Evolutionary conservation across 2,329 filamentous ascomycete species (phyloP).

Genomic region (Paracorniculantispora psalliotae): DNA sequence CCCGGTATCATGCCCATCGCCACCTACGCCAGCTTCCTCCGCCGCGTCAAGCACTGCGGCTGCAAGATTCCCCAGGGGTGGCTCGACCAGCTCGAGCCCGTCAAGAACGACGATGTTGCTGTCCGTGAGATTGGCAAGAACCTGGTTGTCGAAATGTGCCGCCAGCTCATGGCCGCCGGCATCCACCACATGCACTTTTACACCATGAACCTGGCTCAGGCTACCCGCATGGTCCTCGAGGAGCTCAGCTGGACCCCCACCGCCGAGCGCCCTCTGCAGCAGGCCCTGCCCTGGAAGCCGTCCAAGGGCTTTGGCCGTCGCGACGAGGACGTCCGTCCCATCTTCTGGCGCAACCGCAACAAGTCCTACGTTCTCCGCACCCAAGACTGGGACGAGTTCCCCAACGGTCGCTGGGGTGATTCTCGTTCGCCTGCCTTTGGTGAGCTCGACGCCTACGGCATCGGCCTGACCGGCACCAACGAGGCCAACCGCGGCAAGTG

Average conservation of each 20-base stretch:
- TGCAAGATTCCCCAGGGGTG: slow-evolving; percentile 77
- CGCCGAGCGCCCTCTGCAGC: slow-evolving; percentile 71
- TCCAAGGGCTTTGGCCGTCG: slow-evolving; percentile 84
- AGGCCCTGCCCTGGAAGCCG: slow-evolving; percentile 92
- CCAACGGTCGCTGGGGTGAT: slow-evolving; percentile 98
- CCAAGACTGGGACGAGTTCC: slow-evolving; percentile 98
- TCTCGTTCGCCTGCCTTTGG: slow-evolving; percentile 94
- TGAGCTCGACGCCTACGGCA: slow-evolving; percentile 89
- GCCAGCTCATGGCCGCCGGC: slow-evolving; percentile 74
- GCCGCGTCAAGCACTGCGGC: slow-evolving; percentile 87
- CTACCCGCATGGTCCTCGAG: slow-evolving; percentile 89
- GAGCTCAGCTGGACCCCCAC: slow-evolving; percentile 80
- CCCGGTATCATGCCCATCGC: slow-evolving; percentile 86
- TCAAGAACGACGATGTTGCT: slow-evolving; percentile 94
- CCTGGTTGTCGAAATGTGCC: slow-evolving; percentile 85
- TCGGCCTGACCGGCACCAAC: slow-evolving; percentile 89
- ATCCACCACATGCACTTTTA: slow-evolving; percentile 94
- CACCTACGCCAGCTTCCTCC: slow-evolving; percentile 87
- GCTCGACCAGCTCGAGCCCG: slow-evolving; percentile 76
- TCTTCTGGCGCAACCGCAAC: slow-evolving; percentile 98
- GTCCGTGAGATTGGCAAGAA: slow-evolving; percentile 86
- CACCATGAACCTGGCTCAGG: slow-evolving; percentile 97
- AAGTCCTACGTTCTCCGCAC: slow-evolving; percentile 93
- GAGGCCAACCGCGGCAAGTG: slow-evolving; percentile 94
- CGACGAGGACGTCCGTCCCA: slow-evolving; percentile 92